Evolutionary conservation across 2,329 filamentous ascomycete genomes (phyloP).

Genomic region (Scytalidium lignicola): DNA sequence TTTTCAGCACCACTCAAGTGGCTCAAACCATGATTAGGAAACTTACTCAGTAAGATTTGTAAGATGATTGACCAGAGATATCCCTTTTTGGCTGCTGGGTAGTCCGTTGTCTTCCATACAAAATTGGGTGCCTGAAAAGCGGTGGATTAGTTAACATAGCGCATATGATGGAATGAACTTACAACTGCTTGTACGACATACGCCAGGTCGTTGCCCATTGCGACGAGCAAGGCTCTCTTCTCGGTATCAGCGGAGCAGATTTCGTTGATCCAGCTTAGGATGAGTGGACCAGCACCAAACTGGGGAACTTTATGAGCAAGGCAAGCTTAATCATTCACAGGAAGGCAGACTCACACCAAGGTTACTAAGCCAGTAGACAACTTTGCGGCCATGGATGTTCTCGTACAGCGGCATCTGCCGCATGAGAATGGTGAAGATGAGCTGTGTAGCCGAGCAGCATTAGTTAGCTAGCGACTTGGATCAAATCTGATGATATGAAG

Average conservation of each 20-base stretch:
- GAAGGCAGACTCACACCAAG: slow-evolving; percentile 31
- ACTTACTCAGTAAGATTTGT: slow-evolving; percentile 30
- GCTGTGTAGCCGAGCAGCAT: slow-evolving; percentile 10
- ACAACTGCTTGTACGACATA: slow-evolving; percentile 31
- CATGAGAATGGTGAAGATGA: slow-evolving; percentile 28
- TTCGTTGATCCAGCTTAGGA: slow-evolving; percentile 33
- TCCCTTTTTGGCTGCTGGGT: slow-evolving; percentile 32
- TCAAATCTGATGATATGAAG: neutral
- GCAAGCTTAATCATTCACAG: too few relatives aligned
- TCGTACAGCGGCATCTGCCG: slow-evolving; percentile 32
- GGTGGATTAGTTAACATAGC: neutral
- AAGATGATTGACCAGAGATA: slow-evolving; percentile 32
- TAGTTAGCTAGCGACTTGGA: neutral
- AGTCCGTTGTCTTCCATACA: slow-evolving; percentile 36
- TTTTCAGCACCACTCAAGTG: neutral
- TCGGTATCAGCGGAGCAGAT: slow-evolving; percentile 27
- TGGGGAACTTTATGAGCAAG: slow-evolving; percentile 8
- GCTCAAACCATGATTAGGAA: neutral
- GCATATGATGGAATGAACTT: slow-evolving; percentile 7
- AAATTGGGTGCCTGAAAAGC: slow-evolving; percentile 33
- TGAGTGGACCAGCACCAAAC: slow-evolving; percentile 32
- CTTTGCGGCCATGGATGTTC: slow-evolving; percentile 30
- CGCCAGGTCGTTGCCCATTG: slow-evolving; percentile 27
- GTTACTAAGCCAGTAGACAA: slow-evolving; percentile 33
- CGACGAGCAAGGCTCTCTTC: slow-evolving; percentile 28